Percentiles rank a stretch among this genome's conserved stretches.
Conservation (phyloP, 352 stramenopile genomes). For the Phytophthora agathidicida region DNA sequence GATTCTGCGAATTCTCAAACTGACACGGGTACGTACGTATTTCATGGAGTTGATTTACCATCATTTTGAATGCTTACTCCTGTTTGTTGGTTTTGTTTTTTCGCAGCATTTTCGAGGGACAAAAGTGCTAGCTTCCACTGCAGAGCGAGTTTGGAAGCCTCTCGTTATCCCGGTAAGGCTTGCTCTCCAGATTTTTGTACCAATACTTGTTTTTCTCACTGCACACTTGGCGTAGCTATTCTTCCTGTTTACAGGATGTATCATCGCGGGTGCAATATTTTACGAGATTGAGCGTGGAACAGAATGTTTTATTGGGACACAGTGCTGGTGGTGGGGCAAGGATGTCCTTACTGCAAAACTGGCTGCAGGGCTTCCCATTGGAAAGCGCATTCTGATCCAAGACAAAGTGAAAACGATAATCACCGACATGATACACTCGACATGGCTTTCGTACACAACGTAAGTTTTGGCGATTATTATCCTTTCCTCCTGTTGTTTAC, state of each 20-base stretch:
- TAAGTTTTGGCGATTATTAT: slow-evolving; percentile 22
- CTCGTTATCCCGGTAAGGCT: slow-evolving; percentile 63
- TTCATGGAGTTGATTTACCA: too few relatives aligned
- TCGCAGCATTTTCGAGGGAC: slow-evolving; percentile 68
- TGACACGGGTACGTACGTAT: slow-evolving; percentile 64
- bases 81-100: neutral
- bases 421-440: slow-evolving; percentile 71
- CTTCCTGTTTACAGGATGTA: slow-evolving; percentile 73
- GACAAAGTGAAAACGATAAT: slow-evolving; percentile 49
- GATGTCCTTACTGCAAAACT: slow-evolving; percentile 59
- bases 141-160: slow-evolving; percentile 57
- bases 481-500: neutral
- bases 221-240: slow-evolving; percentile 58
- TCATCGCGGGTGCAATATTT: slow-evolving; percentile 64
- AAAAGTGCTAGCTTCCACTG: slow-evolving; percentile 67
- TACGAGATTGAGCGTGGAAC: slow-evolving; percentile 81
- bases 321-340: slow-evolving; percentile 66
- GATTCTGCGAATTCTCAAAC: slow-evolving; percentile 77
- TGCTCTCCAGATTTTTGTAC: neutral
- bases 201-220: neutral
- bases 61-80: neutral
- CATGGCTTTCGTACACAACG: slow-evolving; percentile 74
- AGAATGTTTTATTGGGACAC: slow-evolving; percentile 61
- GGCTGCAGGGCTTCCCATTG: slow-evolving; percentile 36
- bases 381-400: slow-evolving; percentile 76